Conservation (phyloP, 75 land plant species). For the Pinus taeda region DNA sequence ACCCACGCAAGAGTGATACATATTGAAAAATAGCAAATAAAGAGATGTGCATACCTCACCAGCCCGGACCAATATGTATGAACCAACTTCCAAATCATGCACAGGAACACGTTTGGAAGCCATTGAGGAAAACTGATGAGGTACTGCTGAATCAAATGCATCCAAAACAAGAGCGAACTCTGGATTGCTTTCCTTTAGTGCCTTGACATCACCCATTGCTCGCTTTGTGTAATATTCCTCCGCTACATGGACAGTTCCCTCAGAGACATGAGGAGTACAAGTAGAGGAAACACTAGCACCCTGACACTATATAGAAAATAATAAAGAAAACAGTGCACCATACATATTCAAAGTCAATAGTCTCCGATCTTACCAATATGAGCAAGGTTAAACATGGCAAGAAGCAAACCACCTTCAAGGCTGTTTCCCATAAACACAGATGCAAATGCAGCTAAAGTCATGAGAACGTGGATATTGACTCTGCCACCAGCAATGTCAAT, state of each 20-base stretch:
- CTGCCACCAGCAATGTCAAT: slow-evolving; percentile 82
- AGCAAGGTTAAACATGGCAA: slow-evolving; percentile 97
- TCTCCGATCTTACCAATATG: slow-evolving; percentile 71
- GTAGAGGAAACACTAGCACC: neutral
- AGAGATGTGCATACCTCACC: slow-evolving; percentile 81
- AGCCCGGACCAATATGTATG: slow-evolving; percentile 83
- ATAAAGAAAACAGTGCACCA: neutral
- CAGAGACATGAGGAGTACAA: slow-evolving; percentile 2
- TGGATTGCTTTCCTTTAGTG: slow-evolving; percentile 90
- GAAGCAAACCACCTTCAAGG: slow-evolving; percentile 94
- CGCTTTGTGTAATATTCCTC: slow-evolving; percentile 93
- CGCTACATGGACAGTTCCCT: slow-evolving; percentile 45
- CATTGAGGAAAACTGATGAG: slow-evolving; percentile 48
- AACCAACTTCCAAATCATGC: slow-evolving; percentile 70
- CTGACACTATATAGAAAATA: neutral
- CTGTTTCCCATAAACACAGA: slow-evolving; percentile 95
- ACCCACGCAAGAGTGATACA: neutral
- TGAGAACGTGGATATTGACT: slow-evolving; percentile 94
- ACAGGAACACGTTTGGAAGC: slow-evolving; percentile 67
- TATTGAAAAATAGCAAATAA: neutral
- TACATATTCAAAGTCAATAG: neutral
- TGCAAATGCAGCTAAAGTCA: slow-evolving; percentile 98
- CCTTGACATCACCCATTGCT: slow-evolving; percentile 91
- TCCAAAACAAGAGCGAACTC: slow-evolving; percentile 89
- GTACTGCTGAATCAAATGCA: slow-evolving; percentile 24